Base-by-base conservation (phyloP, 805 yeast genomes). In the Candida tammaniensis region DNA sequence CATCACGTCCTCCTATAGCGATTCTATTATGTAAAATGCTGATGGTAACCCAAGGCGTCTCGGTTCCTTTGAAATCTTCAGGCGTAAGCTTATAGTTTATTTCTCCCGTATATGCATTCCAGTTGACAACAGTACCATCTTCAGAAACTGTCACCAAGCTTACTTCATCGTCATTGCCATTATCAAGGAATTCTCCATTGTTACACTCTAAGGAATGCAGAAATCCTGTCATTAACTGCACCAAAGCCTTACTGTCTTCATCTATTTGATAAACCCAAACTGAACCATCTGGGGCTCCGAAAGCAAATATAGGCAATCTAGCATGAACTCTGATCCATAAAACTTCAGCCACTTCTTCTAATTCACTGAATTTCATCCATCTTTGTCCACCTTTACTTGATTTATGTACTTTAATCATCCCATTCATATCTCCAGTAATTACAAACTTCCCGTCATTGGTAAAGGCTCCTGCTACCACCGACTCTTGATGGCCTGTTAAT, bases 371-470 rank as follows among this genome's bases (percentile, higher is more conserved):
- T 48, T 74, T 62, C 42, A 68, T 71, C 98, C 98, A 91, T 38
- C 76, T 75, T 55, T 89, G 87, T 18, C 95, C 96, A 28, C 82
- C 82, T 48, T 82, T 81, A 29, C 72, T 58, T 5, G 89, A 65
- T 53, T 78, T 76, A 65, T 81, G 85, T 11, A 88, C 77, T 47
- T 85, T 70, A 19, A 91, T 70, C 49, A 78, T 78, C 35, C 98
- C 98, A 35, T 80, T 80, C 99, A 93, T 93, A 61, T 94, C 99
- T 24, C 91, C 98, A 5, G 96, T 83, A 9, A 93, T 72, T 27
- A 86, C 67, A 51, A 68, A 88, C 28, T 77, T 71, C 17, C 98
- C 99, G 51, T 86, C 93, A 23, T 68, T 60, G 1, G 95, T 80
- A 60, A 93, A 93, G 0, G 80, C 87, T 33, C 93, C 89, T 6